A percentile compares a stretch with the other conserved stretches of the same genome.
Evolutionary conservation across 2,329 filamentous ascomycete species (phyloP).

Genomic region (Aspergillus melleus): DNA sequence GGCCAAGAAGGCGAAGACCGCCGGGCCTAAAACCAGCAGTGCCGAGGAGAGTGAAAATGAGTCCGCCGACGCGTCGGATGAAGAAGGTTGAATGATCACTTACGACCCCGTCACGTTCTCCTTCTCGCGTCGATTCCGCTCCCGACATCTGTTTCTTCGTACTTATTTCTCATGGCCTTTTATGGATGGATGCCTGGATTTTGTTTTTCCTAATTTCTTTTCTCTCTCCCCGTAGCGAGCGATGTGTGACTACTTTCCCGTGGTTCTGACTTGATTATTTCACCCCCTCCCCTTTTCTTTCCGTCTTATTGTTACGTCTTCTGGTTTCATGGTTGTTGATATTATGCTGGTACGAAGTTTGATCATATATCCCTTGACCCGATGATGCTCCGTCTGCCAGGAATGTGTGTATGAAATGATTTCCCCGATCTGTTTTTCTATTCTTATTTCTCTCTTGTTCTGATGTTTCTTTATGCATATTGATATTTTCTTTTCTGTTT

Average conservation of each 20-base stretch:
- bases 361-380: constrained; percentile 14
- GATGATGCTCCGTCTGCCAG: constrained; percentile 21
- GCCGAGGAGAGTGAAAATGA: constrained; percentile 56
- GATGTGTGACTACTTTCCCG: constrained; percentile 29
- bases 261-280: constrained; percentile 24
- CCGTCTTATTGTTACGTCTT: constrained; percentile 11
- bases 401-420: constrained; percentile 30
- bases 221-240: constrained; percentile 31
- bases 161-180: constrained; percentile 27
- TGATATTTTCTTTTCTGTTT: constrained; percentile 3
- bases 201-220: constrained; percentile 19
- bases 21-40: constrained; percentile 43
- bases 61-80: constrained; percentile 48
- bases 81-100: constrained; percentile 44
- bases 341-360: constrained; percentile 29
- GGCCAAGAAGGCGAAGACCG: constrained; percentile 53
- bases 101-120: neutral
- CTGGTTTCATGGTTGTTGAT: constrained; percentile 30
- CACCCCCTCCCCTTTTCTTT: constrained; percentile 11
- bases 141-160: constrained; percentile 13
- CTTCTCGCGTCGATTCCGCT: neutral
- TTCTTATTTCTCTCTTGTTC: constrained; percentile 10
- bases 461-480: constrained; percentile 5
- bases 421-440: constrained; percentile 12
- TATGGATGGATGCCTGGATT: constrained; percentile 32